Percentiles rank a stretch among this genome's conserved stretches.
Evolutionary conservation across 768 basidiomycete genomes (phyloP).

Genomic region (Hydnomerulius pinastri): DNA sequence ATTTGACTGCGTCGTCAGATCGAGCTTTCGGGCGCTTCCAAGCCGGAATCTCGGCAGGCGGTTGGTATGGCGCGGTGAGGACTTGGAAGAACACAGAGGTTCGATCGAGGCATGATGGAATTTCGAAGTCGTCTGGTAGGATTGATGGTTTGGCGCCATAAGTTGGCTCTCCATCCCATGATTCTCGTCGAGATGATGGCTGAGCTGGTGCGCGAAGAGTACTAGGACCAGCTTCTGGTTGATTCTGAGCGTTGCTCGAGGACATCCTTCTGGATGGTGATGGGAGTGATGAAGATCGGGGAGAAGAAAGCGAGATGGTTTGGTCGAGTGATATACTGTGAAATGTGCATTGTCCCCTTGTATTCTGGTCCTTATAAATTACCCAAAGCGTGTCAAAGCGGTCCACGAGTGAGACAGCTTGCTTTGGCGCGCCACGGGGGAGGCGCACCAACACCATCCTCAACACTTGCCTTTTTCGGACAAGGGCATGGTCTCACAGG

Average conservation of each 20-base stretch:
- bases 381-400: slow-evolving; percentile 31
- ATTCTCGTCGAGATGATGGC: neutral
- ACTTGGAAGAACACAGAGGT: slow-evolving; percentile 31
- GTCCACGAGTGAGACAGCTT: neutral
- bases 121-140: slow-evolving; percentile 4
- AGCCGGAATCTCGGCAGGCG: slow-evolving; percentile 1
- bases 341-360: slow-evolving; percentile 17
- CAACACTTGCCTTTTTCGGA: slow-evolving; percentile 37
- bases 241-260: neutral
- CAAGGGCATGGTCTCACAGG: slow-evolving; percentile 23
- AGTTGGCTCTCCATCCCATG: slow-evolving; percentile 5
- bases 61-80: slow-evolving; percentile 28
- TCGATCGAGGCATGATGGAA: slow-evolving; percentile 23
- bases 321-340: slow-evolving; percentile 3
- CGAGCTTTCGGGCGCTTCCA: slow-evolving; percentile 17
- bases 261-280: slow-evolving; percentile 13
- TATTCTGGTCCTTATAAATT: slow-evolving; percentile 19
- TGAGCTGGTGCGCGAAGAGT: neutral
- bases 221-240: slow-evolving; percentile 23
- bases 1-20: slow-evolving; percentile 21
- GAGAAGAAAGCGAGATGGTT: neutral
- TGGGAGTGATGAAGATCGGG: neutral
- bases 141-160: slow-evolving; percentile 11
- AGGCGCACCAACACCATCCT: slow-evolving; percentile 29
- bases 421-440: slow-evolving; percentile 4